Base-by-base conservation (phyloP, 305 asterid genomes). In the Plantago rigida region DNA sequence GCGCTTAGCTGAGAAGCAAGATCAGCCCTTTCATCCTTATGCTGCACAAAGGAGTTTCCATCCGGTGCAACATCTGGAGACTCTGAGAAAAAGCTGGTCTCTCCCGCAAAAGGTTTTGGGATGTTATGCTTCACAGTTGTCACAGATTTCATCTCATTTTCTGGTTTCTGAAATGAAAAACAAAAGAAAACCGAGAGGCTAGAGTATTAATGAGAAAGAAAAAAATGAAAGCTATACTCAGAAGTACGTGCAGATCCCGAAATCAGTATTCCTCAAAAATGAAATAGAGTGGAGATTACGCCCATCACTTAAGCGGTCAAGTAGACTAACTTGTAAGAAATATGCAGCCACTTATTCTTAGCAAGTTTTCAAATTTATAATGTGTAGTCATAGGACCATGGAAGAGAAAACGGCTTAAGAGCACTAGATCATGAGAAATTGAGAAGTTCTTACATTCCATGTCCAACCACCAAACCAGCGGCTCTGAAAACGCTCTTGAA, bases 391-490 rank as follows among this genome's bases (percentile, higher is more conserved):
- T 36, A 36, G 10, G 8, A 7, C 44, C 44, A 34, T 36, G 41
- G 28, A 51, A 50, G 29, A 39, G n/a, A 71, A 47, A 17, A 58
- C 19, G 57, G 45, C 19, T 51, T 64, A 49, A 56, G 62, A 56
- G 55, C 51, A 26, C 44, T 36, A 36, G 11, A 36, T 36, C 44
- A 36, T 58, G 39, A 51, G 69, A 51, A 47, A 46, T 56, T 19
- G 44, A 60, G 57, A 17, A 45, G 69, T 46, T 66, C 77, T 72
- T 70, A 84, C 94, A 29, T 79, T 76, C 75, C 69, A 60, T 58
- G 83, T 69, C 92, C 92, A 85, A 80, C 92, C 94, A 73, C 94
- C 92, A 69, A 79, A 70, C 91, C 94, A 87, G 46, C 85, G 86
- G 73, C 94, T 87, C 56, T 79, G 76, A 56, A 78, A 85, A 73